Evolutionary conservation across 495 filamentous ascomycete genomes (phyloP).

Genomic region (Tuber brumale): DNA sequence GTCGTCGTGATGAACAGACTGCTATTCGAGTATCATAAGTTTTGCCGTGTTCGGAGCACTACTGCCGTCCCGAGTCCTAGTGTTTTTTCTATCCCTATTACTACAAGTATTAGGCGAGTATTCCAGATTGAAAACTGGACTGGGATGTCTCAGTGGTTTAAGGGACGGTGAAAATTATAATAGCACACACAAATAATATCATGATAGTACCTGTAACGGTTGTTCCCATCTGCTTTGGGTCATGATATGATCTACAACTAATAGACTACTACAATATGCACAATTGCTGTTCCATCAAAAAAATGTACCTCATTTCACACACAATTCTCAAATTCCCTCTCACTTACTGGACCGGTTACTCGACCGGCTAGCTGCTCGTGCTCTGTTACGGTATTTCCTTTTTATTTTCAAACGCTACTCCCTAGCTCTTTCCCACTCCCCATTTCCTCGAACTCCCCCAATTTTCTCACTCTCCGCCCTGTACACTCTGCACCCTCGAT

Average conservation of each 20-base stretch:
- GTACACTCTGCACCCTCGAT: background rate
- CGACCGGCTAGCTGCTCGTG: background rate
- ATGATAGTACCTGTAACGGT: background rate
- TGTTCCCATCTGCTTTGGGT: background rate
- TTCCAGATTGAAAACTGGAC: too few relatives aligned
- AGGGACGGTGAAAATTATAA: background rate
- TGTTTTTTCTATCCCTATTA: too few relatives aligned
- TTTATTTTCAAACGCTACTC: background rate
- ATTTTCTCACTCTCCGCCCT: background rate
- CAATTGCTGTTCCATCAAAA: background rate
- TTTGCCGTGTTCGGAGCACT: too few relatives aligned
- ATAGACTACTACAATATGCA: background rate
- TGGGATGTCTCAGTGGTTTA: too few relatives aligned
- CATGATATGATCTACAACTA: background rate
- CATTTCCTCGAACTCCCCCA: background rate
- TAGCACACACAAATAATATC: background rate
- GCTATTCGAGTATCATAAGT: too few relatives aligned
- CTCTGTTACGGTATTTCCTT: background rate
- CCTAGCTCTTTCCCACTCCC: background rate
- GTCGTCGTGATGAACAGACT: too few relatives aligned
- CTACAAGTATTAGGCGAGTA: too few relatives aligned
- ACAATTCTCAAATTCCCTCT: background rate
- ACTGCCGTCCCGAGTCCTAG: too few relatives aligned
- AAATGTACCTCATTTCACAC: background rate
- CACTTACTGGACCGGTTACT: background rate